Base-by-base conservation (phyloP, 148 eudicot genomes). In the Chenopodium quinoa region DNA sequence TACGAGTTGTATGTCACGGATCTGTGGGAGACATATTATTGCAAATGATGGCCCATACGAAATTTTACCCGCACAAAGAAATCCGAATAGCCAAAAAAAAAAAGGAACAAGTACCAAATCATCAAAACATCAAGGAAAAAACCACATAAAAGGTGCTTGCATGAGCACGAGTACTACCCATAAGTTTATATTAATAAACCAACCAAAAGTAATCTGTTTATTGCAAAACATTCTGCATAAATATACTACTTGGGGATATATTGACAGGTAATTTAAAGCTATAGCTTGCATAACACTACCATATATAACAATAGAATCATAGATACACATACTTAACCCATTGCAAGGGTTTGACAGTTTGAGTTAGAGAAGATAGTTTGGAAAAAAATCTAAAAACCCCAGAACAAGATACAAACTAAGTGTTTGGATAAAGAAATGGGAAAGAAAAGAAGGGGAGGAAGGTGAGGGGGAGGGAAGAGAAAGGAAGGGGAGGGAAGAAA, bases 91-190 rank as follows among this genome's bases (percentile, higher is more conserved):
- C 34, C 34, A 32, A 70, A 58, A 22, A 31, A 37, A 27, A 77
- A 44, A 29, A 40, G 20, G 20, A 29, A 20, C 14, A 37, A 20
- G 19, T 12, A 14, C 19, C 25, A 50, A 44, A 4, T 20, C 22
- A 12, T 19, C 27, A 34, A 5, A 50, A 67, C 8, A 64, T 12
- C 1, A 40, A 63, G 19, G 29, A 10, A 52, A 56, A 19, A n/a
- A 56, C 9, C 44, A 54, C 71, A 52, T 12, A 37, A 29, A 81
- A 81, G 64, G 32, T 34, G 17, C 62, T 29, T 54, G n/a, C 79
- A 25, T 56, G 17, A 71, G 25, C 56, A 71, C 19, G 34, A 9
- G 56, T 50, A 68, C 23, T 40, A 19, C 27, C 58, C 19, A 79
- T 31, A 4, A 69, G 7, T 3, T 11, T 8, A 78, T 23, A 50